Conservation (phyloP, 2,329 filamentous ascomycete genomes). For the Magnaporthiopsis incrustans region DNA sequence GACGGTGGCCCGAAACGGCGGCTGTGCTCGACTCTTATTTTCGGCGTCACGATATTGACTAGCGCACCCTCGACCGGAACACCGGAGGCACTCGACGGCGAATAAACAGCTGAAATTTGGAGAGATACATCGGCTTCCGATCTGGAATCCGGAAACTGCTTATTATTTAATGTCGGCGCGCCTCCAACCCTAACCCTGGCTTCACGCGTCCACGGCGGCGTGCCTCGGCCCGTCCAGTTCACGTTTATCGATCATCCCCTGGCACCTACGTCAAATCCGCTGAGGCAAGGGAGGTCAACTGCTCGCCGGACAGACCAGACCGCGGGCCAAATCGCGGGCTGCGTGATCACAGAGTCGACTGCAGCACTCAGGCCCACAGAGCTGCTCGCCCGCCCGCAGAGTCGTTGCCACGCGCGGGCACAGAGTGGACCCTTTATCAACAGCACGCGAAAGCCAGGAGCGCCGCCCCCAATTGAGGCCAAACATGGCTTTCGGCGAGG, state of each 20-base stretch:
- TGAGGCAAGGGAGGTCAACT: background rate
- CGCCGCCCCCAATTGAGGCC: background rate
- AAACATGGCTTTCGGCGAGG: background rate
- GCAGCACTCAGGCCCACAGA: no score
- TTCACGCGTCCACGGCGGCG: no score
- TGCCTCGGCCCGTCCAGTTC: background rate
- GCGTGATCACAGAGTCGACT: no score
- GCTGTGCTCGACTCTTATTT: background rate
- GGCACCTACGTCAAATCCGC: no score
- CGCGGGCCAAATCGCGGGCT: background rate
- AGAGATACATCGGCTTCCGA: background rate
- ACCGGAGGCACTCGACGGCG: no score
- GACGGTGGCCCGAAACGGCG: background rate
- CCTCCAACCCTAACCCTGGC: background rate
- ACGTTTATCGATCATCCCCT: no score
- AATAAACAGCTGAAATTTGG: no score
- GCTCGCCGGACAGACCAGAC: background rate
- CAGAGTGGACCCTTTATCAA: no score
- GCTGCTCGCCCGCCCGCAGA: no score
- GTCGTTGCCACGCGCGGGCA: background rate
- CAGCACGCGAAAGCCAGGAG: background rate
- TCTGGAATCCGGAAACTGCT: background rate
- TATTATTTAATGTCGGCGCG: background rate
- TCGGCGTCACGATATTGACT: background rate
- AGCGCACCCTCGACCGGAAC: no score